Evolutionary conservation across 1,284 basidiomycete species (phyloP), one percentile per base, ranked within the genome.

Genomic region (Crucibulum parvulum): DNA sequence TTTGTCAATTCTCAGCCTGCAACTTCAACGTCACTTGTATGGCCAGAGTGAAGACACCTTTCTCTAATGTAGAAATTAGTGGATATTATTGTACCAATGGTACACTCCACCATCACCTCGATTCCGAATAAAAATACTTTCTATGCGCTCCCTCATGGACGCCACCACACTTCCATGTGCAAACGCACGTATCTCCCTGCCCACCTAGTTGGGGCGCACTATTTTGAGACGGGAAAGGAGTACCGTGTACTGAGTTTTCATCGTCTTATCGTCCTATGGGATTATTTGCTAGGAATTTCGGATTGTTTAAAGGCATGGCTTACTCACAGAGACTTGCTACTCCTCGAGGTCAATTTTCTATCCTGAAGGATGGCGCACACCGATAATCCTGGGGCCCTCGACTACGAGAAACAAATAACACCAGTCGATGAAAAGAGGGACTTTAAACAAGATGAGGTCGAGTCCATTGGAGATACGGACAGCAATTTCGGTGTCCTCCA

Each of bases 401-500:
- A 43, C 35, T 61, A 69, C 59, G 65, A 71, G 51, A 68, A 64
- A 55, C 57, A 55, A 15, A 57, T 60, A 39, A 65, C 68, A 11
- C 38, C 61, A 36, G 61, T 66, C 24, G 66, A 74, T 56, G 73
- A 76, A 57, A 71, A 81, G 66, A 62, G 68, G 37, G 58, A 61
- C 6, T 65, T 64, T 39, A 67, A 68, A 54, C 72, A 72, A 35
- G 59, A 64, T 37, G 79, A 79, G 46, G 53, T 72, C 50, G 81
- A 81, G 61, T 71, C 69, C 3, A 59, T 62, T n/a, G 62, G 72
- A 8, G 62, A 68, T 36, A 56, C 62, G 10, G 67, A 66, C 36
- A 67, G 65, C 48, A 73, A 76, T 39, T 69, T 69, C 46, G 57
- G 63, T 1, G 77, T 84, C 31, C 75, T 84, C 13, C 65, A 76